A percentile compares a stretch with the other conserved stretches of the same genome.
phyloP scores from a whole-genome alignment of 495 filamentous ascomycete genomes.

The Penicillium psychrofluorescens region DNA sequence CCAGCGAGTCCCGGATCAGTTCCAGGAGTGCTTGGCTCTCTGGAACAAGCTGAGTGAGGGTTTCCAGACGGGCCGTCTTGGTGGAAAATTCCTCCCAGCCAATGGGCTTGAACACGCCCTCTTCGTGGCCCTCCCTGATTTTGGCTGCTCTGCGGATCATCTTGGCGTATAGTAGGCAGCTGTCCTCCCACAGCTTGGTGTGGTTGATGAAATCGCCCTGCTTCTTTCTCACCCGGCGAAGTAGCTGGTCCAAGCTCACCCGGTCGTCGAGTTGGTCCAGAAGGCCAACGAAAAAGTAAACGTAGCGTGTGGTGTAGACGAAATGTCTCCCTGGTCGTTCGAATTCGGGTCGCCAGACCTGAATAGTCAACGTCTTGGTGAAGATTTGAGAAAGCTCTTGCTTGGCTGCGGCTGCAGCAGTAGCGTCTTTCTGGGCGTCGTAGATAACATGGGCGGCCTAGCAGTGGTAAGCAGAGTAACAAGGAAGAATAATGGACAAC shows the following conservation, averaged over 20 bases:
- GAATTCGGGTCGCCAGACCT: constrained; percentile 92
- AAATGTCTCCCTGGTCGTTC: constrained; percentile 90
- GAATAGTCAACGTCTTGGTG: constrained; percentile 88
- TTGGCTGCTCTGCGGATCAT: constrained; percentile 60
- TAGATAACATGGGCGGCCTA: constrained; percentile 69
- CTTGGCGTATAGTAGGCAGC: constrained; percentile 65
- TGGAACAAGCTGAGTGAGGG: constrained; percentile 34
- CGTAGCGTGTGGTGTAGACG: constrained; percentile 88
- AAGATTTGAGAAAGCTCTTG: constrained; percentile 79
- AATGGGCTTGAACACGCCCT: constrained; percentile 74
- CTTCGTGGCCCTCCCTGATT: constrained; percentile 60
- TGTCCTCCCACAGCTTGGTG: constrained; percentile 73
- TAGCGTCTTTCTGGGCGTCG: constrained; percentile 39
- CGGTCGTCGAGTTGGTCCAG: constrained; percentile 72
- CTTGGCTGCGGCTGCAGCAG: constrained; percentile 57
- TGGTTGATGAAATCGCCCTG: constrained; percentile 82
- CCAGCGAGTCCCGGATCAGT: constrained; percentile 73
- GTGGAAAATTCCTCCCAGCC: constrained; percentile 72
- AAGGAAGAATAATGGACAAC: neutral
- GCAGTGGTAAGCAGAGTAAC: constrained; percentile 8
- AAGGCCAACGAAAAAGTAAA: constrained; percentile 68
- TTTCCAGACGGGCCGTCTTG: constrained; percentile 48
- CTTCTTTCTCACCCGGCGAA: constrained; percentile 75
- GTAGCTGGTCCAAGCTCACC: constrained; percentile 68
- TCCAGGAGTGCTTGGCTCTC: constrained; percentile 47